Conservation (phyloP, 2,329 filamentous ascomycete species). For the Paraphoma sp. region DNA sequence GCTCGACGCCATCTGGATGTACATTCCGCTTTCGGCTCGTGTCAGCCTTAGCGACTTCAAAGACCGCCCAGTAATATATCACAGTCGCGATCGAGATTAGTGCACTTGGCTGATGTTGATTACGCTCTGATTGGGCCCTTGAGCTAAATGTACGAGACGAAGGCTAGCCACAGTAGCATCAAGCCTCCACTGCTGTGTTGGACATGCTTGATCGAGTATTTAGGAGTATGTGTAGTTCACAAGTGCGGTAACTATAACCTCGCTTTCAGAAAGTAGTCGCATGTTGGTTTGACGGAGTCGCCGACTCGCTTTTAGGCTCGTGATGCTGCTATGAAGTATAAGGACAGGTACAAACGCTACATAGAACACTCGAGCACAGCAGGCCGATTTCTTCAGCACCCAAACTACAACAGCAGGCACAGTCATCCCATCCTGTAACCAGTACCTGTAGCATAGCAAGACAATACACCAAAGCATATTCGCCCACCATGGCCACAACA, state of each 20-base stretch:
- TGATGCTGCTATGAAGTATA: background rate
- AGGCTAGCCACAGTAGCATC: background rate
- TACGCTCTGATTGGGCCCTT: background rate
- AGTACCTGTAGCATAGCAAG: too few species aligned
- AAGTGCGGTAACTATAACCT: background rate
- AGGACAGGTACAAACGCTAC: background rate
- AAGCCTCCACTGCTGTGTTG: background rate
- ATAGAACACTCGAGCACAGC: background rate
- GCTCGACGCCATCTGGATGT: constrained; percentile 9
- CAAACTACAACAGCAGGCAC: background rate
- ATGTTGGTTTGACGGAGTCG: too few species aligned
- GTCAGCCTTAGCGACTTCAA: background rate
- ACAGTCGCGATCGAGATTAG: background rate
- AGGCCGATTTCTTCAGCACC: background rate
- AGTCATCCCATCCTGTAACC: too few species aligned
- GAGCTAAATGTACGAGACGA: background rate
- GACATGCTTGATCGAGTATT: background rate
- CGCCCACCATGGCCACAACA: background rate
- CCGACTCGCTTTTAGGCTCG: too few species aligned
- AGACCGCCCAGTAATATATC: background rate
- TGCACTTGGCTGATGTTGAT: background rate
- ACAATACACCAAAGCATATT: background rate
- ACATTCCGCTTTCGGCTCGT: constrained; percentile 2
- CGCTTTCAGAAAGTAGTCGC: too few species aligned
- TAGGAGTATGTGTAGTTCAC: background rate